Evolutionary conservation across 495 filamentous ascomycete species (phyloP).

Genomic region (Trichoderma gamsii): DNA sequence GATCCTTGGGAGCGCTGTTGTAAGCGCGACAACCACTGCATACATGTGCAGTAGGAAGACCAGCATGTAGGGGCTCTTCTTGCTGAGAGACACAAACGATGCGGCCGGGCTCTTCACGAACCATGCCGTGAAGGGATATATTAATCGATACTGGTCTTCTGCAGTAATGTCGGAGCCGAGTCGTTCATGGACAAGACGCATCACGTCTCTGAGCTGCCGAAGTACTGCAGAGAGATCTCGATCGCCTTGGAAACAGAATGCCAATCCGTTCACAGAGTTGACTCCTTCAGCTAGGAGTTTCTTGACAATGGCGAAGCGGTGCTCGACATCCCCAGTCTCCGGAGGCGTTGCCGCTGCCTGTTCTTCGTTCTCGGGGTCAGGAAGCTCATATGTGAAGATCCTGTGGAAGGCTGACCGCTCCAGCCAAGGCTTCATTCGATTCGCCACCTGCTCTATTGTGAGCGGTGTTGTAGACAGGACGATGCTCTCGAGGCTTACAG

Average conservation of each 20-base stretch:
- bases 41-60: constrained; percentile 7
- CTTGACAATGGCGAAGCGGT: constrained; percentile 1
- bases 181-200: constrained; percentile 2
- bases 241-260: constrained; percentile 1
- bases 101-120: constrained; percentile 1
- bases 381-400: neutral
- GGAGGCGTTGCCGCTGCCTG: neutral
- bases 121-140: constrained; percentile 8
- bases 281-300: neutral
- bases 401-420: neutral
- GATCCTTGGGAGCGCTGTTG: neutral
- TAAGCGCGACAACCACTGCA: neutral
- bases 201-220: neutral
- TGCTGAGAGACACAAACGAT: neutral
- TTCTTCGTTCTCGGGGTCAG: neutral
- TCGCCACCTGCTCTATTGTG: neutral
- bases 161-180: neutral
- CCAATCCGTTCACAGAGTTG: neutral
- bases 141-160: neutral
- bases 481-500: neutral
- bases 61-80: neutral
- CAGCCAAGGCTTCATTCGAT: neutral
- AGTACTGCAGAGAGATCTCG: neutral
- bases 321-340: neutral
- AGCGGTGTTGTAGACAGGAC: neutral